These are phyloP conservation scores for Symmetrospora coprosmae DNA, from an alignment of 768 basidiomycete genomes.

Conservation along the genomic window DNA sequence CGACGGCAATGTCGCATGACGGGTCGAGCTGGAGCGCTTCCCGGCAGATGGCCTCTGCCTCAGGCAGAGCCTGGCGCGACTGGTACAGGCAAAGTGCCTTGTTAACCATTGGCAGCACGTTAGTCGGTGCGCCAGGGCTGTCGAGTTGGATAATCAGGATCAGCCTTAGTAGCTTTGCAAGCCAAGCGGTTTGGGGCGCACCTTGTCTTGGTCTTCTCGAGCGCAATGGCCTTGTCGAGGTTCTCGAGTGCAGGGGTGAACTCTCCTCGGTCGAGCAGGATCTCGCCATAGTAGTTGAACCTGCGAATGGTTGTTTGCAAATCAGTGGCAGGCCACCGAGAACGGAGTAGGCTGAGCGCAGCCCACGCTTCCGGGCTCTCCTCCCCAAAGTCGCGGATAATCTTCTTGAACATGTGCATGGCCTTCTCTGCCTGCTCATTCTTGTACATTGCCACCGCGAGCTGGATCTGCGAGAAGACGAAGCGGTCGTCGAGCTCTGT, in stretches of 20 bases:
- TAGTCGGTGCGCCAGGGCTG: constrained; percentile 35
- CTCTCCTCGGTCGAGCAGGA: constrained; percentile 77
- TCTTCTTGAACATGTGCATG: constrained; percentile 79
- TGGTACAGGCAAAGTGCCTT: constrained; percentile 94
- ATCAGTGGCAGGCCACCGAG: neutral
- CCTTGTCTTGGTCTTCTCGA: constrained; percentile 61
- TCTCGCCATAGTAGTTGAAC: constrained; percentile 57
- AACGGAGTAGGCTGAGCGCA: neutral
- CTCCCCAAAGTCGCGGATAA: constrained; percentile 59
- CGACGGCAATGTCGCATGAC: constrained; percentile 91
- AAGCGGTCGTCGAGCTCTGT: constrained; percentile 72
- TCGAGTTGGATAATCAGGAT: neutral
- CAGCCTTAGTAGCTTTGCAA: neutral
- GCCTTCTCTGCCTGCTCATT: constrained; percentile 57
- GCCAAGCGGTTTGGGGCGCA: neutral
- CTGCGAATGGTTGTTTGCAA: neutral
- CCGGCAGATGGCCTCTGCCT: constrained; percentile 68
- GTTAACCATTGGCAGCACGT: constrained; percentile 89
- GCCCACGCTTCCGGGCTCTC: constrained; percentile 26
- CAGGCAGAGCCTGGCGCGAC: constrained; percentile 75
- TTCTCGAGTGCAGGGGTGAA: constrained; percentile 59
- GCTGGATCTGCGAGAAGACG: constrained; percentile 93
- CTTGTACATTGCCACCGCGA: constrained; percentile 96
- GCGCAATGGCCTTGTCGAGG: constrained; percentile 78
- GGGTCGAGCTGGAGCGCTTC: constrained; percentile 78